These are phyloP conservation scores for Fusarium longipes DNA, from an alignment of 2,329 filamentous ascomycete genomes.

Conservation along the genomic window DNA sequence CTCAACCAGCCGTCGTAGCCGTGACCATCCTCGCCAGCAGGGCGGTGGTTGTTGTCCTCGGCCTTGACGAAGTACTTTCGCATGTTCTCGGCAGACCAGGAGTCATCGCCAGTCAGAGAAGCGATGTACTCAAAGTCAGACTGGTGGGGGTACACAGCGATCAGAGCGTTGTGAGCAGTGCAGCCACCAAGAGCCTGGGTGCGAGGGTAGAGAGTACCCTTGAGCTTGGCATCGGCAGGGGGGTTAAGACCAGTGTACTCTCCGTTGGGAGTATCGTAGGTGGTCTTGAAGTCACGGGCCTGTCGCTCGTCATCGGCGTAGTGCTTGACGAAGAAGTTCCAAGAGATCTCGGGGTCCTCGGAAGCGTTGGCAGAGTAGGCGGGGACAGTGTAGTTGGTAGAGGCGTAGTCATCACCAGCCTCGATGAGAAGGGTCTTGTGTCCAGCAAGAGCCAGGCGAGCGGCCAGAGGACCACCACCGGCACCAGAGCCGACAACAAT, in stretches of 20 bases:
- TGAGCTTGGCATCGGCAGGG: slow-evolving; percentile 53
- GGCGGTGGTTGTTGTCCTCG: slow-evolving; percentile 64
- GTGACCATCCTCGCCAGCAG: slow-evolving; percentile 25
- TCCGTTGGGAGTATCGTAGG: slow-evolving; percentile 64
- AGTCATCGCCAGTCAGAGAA: slow-evolving; percentile 67
- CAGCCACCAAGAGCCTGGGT: slow-evolving; percentile 61
- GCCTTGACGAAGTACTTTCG: slow-evolving; percentile 67
- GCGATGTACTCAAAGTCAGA: slow-evolving; percentile 70
- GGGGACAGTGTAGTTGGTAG: slow-evolving; percentile 64
- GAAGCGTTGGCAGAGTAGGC: slow-evolving; percentile 64
- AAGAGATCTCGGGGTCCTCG: slow-evolving; percentile 66
- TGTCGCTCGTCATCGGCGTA: slow-evolving; percentile 66
- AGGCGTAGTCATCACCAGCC: slow-evolving; percentile 68
- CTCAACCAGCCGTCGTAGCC: slow-evolving; percentile 41
- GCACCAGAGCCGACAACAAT: slow-evolving; percentile 71
- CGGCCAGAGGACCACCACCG: slow-evolving; percentile 68
- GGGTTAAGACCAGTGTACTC: slow-evolving; percentile 61
- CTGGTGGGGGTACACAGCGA: slow-evolving; percentile 68
- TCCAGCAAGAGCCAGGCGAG: slow-evolving; percentile 68
- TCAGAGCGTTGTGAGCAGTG: slow-evolving; percentile 70
- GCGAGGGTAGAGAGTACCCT: slow-evolving; percentile 61
- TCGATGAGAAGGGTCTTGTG: slow-evolving; percentile 70
- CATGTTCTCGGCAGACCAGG: slow-evolving; percentile 70
- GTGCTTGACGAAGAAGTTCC: slow-evolving; percentile 74
- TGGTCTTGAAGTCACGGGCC: slow-evolving; percentile 68